Percentiles rank a stretch among this genome's conserved stretches.
Evolutionary conservation across 2,329 filamentous ascomycete genomes (phyloP).

Genomic region (Neofusicoccum parvum): DNA sequence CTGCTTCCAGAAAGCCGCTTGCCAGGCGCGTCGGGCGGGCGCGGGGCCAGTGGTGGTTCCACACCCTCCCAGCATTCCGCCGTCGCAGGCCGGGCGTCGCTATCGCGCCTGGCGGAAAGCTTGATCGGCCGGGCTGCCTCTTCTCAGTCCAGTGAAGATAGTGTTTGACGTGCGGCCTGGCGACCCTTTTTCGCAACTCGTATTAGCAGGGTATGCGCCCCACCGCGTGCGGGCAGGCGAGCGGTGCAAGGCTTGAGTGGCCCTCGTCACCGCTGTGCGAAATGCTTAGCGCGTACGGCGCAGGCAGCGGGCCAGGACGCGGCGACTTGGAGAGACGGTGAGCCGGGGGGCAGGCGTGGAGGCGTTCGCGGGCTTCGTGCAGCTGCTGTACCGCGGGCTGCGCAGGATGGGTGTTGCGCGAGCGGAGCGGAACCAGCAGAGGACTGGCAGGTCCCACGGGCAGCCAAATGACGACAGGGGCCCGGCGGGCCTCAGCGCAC

Average conservation of each 20-base stretch:
- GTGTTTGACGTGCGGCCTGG: slow-evolving; percentile 8
- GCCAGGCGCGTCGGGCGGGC: not conserved
- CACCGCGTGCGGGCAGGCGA: slow-evolving; percentile 16
- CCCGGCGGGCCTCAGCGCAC: not conserved
- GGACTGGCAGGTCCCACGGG: not conserved
- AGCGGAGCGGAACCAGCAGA: slow-evolving; percentile 13
- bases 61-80: slow-evolving; percentile 13
- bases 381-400: slow-evolving; percentile 17
- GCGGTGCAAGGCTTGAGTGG: slow-evolving; percentile 8
- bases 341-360: not conserved
- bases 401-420: slow-evolving; percentile 8
- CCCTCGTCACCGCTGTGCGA: slow-evolving; percentile 10
- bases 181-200: slow-evolving; percentile 15
- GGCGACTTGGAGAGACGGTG: not conserved
- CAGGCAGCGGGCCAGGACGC: not conserved
- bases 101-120: slow-evolving; percentile 5
- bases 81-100: not conserved
- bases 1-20: slow-evolving; percentile 12
- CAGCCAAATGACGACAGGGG: slow-evolving; percentile 5
- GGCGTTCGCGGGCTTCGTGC: slow-evolving; percentile 12
- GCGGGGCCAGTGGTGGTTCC: not conserved
- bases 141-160: not conserved
- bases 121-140: slow-evolving; percentile 4
- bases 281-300: slow-evolving; percentile 14
- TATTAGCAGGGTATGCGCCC: slow-evolving; percentile 13